Evolutionary conservation across 768 basidiomycete species (phyloP), one percentile per base, ranked within the genome.

Genomic region (Trametes punicea): DNA sequence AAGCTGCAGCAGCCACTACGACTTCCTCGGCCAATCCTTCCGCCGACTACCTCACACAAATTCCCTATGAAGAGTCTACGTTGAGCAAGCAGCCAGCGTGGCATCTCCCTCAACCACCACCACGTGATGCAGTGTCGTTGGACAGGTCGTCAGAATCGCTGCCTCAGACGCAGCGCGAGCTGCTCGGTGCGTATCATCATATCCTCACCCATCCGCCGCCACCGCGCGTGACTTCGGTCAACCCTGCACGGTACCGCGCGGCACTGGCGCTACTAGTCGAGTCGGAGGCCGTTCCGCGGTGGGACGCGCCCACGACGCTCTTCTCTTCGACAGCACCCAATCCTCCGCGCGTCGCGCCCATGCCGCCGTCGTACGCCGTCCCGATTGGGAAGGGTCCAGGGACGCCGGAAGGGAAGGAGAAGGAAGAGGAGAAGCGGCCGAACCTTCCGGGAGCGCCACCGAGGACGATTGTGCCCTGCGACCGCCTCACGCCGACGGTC

Each of bases 31-130:
- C 52, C n/a, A 46, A 54, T 15, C 52, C 52, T 2, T 77, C 84
- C 1, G 83, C 88, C 2, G 87, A 91, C 67, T 87, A 88, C 56
- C 73, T 84, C 23, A 79, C 85, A 10, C 82, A 83, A 64, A 80
- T 90, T 1, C 87, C 89, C 4, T 92, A 92, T 64, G 79, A 78
- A 2, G 82, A 86, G 61, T 92, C 90, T 0, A 77, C 85, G 3
- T 80, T 92, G 21, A 78, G 87, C 4, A 73, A 76, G 6, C 74
- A 80, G 6, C 77, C 87, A 16, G 79, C 86, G 64, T 85, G 87
- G 82, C 88, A 90, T 66, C 74, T 91, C 0, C 88, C 80, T 27
- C 55, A 62, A 9, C 62, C 63, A 2, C 39, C 62, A 6, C 57
- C 70, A 11, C 48, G 55, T 18, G 52, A 44, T 0, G 41, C 26